Conservation (phyloP, 164 flowering plant species). For the Hamamelis virginiana region DNA sequence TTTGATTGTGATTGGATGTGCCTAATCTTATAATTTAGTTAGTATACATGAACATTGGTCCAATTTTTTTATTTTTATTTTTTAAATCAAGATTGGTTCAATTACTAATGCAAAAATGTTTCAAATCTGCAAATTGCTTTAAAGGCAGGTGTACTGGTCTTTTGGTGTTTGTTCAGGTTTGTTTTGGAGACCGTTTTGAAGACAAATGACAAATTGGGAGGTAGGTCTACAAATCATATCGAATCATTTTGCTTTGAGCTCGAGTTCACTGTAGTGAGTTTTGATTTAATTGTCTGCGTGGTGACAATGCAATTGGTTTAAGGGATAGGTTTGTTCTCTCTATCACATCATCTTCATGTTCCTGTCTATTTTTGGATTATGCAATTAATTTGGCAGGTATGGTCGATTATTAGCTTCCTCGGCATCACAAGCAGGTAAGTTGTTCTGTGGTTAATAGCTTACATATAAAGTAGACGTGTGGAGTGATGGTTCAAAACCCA, state of each 20-base stretch:
- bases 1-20: not conserved
- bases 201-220: slow-evolving; percentile 6
- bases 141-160: slow-evolving; percentile 16
- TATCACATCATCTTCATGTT: not conserved
- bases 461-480: not conserved
- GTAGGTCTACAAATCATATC: not conserved
- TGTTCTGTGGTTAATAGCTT: not conserved
- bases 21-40: not conserved
- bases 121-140: not conserved
- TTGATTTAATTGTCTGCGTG: not conserved
- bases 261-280: not conserved
- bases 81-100: too few relatives aligned
- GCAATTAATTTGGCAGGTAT: slow-evolving; percentile 13
- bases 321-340: slow-evolving; percentile 2
- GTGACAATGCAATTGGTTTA: not conserved
- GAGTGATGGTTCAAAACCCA: not conserved
- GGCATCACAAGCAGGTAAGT: slow-evolving; percentile 16
- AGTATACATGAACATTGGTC: not conserved
- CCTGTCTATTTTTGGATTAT: not conserved
- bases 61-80: too few relatives aligned
- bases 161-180: slow-evolving; percentile 20
- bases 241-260: not conserved
- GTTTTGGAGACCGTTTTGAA: slow-evolving; percentile 10
- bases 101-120: not conserved
- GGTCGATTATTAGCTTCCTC: slow-evolving; percentile 2